Conservation (phyloP, 1,139 yeast genomes). For the Protomyces inouyei region DNA sequence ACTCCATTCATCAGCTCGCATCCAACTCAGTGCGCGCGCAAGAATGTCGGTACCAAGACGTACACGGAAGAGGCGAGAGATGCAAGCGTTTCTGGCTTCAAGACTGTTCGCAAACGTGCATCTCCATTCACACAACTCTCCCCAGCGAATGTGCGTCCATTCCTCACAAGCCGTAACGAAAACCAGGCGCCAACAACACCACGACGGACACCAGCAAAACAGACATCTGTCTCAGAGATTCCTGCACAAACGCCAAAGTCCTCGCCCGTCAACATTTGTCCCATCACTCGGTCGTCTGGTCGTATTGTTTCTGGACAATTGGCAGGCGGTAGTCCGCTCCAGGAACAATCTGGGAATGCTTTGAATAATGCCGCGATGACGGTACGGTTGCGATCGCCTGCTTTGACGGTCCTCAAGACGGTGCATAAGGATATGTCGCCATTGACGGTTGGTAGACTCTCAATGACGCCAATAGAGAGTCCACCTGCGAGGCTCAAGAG, state of each 20-base stretch:
- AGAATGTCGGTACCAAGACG: too few relatives aligned
- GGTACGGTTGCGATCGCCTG: background rate
- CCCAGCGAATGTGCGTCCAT: background rate
- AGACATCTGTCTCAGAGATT: background rate
- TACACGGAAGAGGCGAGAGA: background rate
- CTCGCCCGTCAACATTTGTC: background rate
- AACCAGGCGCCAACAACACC: background rate
- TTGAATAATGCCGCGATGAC: background rate
- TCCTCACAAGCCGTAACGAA: background rate
- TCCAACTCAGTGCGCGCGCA: background rate
- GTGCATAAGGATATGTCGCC: background rate
- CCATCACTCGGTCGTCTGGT: background rate
- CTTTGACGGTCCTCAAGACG: background rate
- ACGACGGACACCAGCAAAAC: background rate
- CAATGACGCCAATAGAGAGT: background rate
- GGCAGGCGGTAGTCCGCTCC: background rate
- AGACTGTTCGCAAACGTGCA: background rate
- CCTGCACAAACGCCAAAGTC: background rate
- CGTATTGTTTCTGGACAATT: background rate
- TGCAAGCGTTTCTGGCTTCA: background rate
- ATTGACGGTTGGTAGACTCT: background rate
- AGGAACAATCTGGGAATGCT: background rate
- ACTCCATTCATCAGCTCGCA: background rate
- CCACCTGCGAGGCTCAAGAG: background rate
- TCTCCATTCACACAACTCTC: background rate